Evolutionary conservation across 441 rosid species (phyloP), one percentile per base, ranked within the genome.

Genomic region (Aquilaria agallochum): DNA sequence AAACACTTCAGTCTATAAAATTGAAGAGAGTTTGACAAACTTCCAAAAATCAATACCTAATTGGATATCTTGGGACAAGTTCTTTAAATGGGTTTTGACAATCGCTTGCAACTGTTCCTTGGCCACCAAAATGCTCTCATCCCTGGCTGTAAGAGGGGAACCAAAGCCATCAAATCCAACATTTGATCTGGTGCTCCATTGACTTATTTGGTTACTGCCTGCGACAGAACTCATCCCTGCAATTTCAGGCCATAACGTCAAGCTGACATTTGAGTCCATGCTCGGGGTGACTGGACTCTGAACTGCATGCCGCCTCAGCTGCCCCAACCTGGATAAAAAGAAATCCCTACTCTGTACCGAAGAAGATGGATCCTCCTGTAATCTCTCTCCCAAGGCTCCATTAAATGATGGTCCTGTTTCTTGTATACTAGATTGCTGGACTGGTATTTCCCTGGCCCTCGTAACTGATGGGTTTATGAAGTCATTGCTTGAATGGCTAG

Each of bases 31-130:
- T 20, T 20, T 20, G 27, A 20, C 27, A 20, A 20, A 20, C 27
- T 20, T 20, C 10, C 55, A n/a, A 52, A 53, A 31, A 53, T 2
- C 36, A n/a, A 51, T 87, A 95, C 99, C 99, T 78, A 95, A 78
- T 44, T 75, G 70, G 47, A 71, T 74, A 75, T 79, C 85, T 55
- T 64, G 70, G 66, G 98, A 82, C 77, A 92, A 81, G 80, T 68
- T 82, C 63, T 70, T 83, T 78, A 92, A 75, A 75, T 92, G 99
- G 64, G 59, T 75, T 80, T 66, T 74, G 61, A 95, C 95, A 80
- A 82, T 70, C 33, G 86, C 76, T 51, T 88, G 92, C 87, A 92
- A 70, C 60, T 80, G 82, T 64, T 88, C 97, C 80, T 76, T 82
- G 58, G 61, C 83, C n/a, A 54, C 64, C 65, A 74, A 65, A 55